Evolutionary conservation across 768 basidiomycete species (phyloP).

Genomic region (Podaxis pistillaris): DNA sequence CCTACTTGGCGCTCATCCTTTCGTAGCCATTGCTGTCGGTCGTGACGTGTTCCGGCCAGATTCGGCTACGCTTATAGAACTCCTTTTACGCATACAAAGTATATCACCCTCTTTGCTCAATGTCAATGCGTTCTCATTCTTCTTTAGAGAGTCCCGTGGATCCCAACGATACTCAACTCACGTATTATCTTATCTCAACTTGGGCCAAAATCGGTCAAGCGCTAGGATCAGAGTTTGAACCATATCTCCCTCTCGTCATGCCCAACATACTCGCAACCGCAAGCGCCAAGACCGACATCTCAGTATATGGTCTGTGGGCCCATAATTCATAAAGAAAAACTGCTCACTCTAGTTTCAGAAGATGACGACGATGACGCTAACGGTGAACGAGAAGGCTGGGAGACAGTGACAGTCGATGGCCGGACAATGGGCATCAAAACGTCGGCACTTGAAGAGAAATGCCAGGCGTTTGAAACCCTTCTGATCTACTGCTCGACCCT

Average conservation of each 20-base stretch:
- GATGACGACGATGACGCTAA: conserved; percentile 52
- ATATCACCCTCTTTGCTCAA: conserved; percentile 20
- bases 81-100: conserved; percentile 81
- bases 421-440: conserved; percentile 77
- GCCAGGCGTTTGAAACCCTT: conserved; percentile 85
- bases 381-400: conserved; percentile 73
- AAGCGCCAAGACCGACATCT: conserved; percentile 76
- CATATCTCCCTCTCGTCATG: conserved; percentile 84
- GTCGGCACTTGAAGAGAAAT: conserved; percentile 81
- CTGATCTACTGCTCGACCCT: conserved; percentile 77
- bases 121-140: not conserved
- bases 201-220: conserved; percentile 91
- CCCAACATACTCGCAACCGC: conserved; percentile 74
- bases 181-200: conserved; percentile 78
- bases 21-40: conserved; percentile 81
- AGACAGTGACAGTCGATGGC: conserved; percentile 75
- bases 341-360: conserved; percentile 27
- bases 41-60: conserved; percentile 77
- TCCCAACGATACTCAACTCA: conserved; percentile 67
- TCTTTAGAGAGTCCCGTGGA: conserved; percentile 61
- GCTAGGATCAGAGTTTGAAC: conserved; percentile 81
- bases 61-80: conserved; percentile 65
- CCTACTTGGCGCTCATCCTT: not conserved
- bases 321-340: not conserved
- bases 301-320: conserved; percentile 57